Percentiles rank a stretch among this genome's conserved stretches.
These are phyloP conservation scores for Musa itinerans DNA, from an alignment of 176 grass and related monocot genomes.

Conservation along the genomic window DNA sequence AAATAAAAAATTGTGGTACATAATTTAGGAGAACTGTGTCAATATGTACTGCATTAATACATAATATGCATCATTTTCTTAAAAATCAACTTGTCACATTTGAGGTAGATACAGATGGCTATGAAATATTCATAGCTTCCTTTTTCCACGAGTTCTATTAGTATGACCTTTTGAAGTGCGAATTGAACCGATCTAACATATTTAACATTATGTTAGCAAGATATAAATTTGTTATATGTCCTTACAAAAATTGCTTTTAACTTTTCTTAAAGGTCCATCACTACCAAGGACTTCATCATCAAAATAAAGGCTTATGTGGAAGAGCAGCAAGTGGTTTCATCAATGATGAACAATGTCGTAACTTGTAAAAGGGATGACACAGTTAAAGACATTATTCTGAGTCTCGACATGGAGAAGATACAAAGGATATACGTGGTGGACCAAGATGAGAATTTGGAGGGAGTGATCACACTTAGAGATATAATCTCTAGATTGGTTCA, in stretches of 20 bases:
- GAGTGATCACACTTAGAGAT: slow-evolving; percentile 71
- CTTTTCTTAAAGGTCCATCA: slow-evolving; percentile 35
- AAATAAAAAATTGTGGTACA: no score
- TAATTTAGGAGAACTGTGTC: no score
- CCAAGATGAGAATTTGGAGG: slow-evolving; percentile 40
- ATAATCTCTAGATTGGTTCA: slow-evolving; percentile 85
- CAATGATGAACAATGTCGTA: slow-evolving; percentile 41
- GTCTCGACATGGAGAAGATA: slow-evolving; percentile 56
- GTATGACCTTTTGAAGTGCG: no score
- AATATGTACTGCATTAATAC: no score
- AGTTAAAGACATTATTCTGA: slow-evolving; percentile 63
- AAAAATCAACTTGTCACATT: no score
- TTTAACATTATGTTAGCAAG: background rate
- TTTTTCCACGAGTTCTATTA: no score
- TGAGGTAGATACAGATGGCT: no score
- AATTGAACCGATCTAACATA: background rate
- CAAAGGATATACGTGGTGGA: slow-evolving; percentile 64
- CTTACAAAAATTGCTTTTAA: no score
- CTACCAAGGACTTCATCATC: slow-evolving; percentile 52
- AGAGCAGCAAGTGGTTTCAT: slow-evolving; percentile 19
- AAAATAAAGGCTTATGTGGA: slow-evolving; percentile 29
- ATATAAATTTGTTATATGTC: background rate
- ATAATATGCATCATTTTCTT: no score
- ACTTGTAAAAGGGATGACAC: slow-evolving; percentile 53
- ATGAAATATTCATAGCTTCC: no score